Evolutionary conservation across 139 green algal genomes (phyloP).

Genomic region (Auxenochlorella protothecoides): DNA sequence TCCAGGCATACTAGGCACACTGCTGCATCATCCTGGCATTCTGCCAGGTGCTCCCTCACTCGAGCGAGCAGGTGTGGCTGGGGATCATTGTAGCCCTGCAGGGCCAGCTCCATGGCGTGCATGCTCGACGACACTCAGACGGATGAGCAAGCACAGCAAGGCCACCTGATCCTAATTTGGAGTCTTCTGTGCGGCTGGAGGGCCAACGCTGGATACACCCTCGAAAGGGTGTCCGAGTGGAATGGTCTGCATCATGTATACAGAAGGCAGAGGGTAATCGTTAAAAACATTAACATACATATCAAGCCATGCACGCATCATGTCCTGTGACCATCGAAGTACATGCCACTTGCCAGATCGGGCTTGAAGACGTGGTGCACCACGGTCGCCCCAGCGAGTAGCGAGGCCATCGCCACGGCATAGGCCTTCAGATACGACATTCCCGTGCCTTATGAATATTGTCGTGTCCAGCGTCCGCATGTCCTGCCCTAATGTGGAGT

Average conservation of each 20-base stretch:
- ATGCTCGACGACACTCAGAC: background rate
- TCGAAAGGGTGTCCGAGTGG: too few species aligned
- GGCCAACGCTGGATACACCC: too few species aligned
- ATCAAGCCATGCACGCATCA: background rate
- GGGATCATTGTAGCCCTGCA: constrained; percentile 1
- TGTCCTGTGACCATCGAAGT: background rate
- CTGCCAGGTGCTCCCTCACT: constrained; percentile 43
- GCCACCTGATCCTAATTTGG: background rate
- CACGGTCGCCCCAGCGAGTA: constrained; percentile 66
- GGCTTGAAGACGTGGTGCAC: constrained; percentile 77
- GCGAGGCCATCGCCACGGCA: constrained; percentile 49
- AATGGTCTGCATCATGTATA: background rate
- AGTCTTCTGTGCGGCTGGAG: too few species aligned
- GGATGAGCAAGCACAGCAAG: background rate
- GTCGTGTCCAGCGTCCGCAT: background rate
- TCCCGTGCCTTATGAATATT: constrained; percentile 4
- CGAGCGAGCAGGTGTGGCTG: background rate
- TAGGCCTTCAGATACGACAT: constrained; percentile 45
- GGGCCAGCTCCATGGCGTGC: constrained; percentile 23
- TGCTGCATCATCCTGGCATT: constrained; percentile 16
- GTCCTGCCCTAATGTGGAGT: too few species aligned
- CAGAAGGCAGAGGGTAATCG: background rate
- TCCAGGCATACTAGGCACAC: constrained; percentile 57
- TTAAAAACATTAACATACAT: background rate
- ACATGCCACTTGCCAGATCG: constrained; percentile 42